Conservation (phyloP, 306 rosid genomes). For the Trifolium repens region DNA sequence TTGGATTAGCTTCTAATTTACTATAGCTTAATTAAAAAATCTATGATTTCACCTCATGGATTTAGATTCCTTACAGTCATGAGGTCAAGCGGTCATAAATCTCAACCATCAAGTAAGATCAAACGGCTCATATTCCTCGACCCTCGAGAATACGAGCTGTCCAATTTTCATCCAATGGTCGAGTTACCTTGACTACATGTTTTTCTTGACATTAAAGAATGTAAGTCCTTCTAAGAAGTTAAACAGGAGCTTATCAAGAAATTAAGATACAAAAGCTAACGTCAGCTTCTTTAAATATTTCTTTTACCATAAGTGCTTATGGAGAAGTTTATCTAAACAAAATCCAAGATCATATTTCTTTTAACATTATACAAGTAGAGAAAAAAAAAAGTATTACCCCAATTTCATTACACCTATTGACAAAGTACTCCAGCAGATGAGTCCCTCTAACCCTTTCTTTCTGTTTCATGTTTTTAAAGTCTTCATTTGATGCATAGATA, state of each 20-base stretch:
- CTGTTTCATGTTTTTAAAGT: constrained; percentile 62
- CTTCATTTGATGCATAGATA: constrained; percentile 82
- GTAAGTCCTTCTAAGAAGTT: neutral
- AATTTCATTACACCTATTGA: constrained; percentile 78
- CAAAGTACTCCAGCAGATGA: constrained; percentile 84
- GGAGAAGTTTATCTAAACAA: constrained; percentile 1
- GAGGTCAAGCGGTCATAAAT: neutral
- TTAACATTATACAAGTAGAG: neutral
- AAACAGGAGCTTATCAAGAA: neutral
- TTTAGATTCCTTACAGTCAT: neutral
- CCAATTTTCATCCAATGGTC: neutral
- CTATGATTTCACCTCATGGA: neutral
- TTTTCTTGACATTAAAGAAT: neutral
- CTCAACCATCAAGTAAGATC: neutral
- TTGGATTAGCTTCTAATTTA: neutral
- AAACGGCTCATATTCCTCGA: neutral
- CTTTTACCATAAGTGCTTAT: neutral
- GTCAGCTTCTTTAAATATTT: neutral
- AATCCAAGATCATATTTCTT: neutral
- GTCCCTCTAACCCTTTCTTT: constrained; percentile 65
- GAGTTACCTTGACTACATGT: neutral
- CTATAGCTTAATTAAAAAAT: neutral
- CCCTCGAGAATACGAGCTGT: neutral
- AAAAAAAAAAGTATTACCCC: constrained; percentile 65
- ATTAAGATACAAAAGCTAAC: neutral